These are phyloP conservation scores for Copromyces sp. DNA, from an alignment of 495 filamentous ascomycete genomes.

Conservation along the genomic window DNA sequence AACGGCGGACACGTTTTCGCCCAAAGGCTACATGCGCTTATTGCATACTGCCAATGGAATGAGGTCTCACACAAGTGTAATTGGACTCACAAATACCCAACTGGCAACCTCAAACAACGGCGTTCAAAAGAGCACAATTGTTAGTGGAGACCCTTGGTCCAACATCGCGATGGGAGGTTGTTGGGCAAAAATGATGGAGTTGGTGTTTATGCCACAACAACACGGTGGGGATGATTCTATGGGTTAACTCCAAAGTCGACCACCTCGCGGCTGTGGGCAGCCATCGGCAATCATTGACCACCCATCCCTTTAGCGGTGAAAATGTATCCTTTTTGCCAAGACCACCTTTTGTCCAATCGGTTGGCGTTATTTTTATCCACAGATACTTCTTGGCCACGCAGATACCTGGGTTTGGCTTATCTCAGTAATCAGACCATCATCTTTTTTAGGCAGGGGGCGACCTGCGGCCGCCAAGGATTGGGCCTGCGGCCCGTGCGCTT, in stretches of 20 bases:
- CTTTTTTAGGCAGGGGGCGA: no score
- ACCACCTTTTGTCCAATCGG: no score
- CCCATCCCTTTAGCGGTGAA: no score
- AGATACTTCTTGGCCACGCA: no score
- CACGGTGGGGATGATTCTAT: no score
- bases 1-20: not conserved
- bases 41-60: not conserved
- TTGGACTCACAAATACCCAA: not conserved
- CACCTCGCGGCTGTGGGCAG: not conserved
- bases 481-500: no score
- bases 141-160: conserved; percentile 40
- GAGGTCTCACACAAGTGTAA: not conserved
- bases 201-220: not conserved
- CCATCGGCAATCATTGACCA: not conserved
- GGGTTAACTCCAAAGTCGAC: not conserved
- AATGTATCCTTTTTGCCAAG: no score
- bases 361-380: no score
- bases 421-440: no score
- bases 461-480: no score
- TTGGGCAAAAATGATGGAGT: conserved; percentile 35
- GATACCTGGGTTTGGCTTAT: no score
- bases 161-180: conserved; percentile 71
- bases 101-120: not conserved
- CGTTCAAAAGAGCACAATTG: not conserved
- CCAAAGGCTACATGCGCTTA: not conserved